These are phyloP conservation scores for Globisporangium nodosum DNA, from an alignment of 352 stramenopile species.

Conservation along the genomic window DNA sequence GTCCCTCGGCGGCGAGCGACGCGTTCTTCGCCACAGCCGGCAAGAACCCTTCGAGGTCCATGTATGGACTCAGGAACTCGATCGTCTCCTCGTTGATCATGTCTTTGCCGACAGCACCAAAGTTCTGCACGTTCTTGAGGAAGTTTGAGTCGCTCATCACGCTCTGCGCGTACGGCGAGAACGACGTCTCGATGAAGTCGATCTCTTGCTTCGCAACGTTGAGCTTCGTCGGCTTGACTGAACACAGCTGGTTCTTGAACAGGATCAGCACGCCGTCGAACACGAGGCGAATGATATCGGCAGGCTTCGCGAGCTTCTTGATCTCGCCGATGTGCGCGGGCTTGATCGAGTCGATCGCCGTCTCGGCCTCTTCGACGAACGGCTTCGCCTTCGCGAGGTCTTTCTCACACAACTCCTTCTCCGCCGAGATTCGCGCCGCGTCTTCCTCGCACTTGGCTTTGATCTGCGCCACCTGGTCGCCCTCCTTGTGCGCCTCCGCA, in stretches of 20 bases:
- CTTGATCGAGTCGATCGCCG: conserved; percentile 97
- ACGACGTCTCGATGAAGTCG: conserved; percentile 96
- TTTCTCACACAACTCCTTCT: conserved; percentile 94
- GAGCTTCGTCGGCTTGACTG: conserved; percentile 91
- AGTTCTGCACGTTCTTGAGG: conserved; percentile 95
- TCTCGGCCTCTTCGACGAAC: conserved; percentile 97
- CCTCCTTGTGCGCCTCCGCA: conserved; percentile 96
- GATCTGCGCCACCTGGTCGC: conserved; percentile 95
- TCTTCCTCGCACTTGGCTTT: conserved; percentile 97
- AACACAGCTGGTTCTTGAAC: conserved; percentile 91
- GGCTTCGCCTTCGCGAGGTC: conserved; percentile 98
- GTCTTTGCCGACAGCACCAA: conserved; percentile 94
- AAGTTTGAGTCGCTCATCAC: conserved; percentile 98
- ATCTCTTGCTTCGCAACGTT: conserved; percentile 97
- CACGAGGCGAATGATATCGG: conserved; percentile 98
- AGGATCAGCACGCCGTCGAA: conserved; percentile 98
- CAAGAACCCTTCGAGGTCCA: conserved; percentile 96
- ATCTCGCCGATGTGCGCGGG: conserved; percentile 97
- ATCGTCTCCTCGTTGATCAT: conserved; percentile 99
- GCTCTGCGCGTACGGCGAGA: conserved; percentile 91
- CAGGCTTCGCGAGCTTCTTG: conserved; percentile 97
- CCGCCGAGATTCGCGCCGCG: conserved; percentile 90
- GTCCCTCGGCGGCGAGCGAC: conserved; percentile 92
- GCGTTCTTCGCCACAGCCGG: conserved; percentile 96
- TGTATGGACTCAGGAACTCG: conserved; percentile 95